Evolutionary conservation across 2,329 filamentous ascomycete genomes (phyloP), one percentile per base, ranked within the genome.

Genomic region (Colletotrichum acutatum): DNA sequence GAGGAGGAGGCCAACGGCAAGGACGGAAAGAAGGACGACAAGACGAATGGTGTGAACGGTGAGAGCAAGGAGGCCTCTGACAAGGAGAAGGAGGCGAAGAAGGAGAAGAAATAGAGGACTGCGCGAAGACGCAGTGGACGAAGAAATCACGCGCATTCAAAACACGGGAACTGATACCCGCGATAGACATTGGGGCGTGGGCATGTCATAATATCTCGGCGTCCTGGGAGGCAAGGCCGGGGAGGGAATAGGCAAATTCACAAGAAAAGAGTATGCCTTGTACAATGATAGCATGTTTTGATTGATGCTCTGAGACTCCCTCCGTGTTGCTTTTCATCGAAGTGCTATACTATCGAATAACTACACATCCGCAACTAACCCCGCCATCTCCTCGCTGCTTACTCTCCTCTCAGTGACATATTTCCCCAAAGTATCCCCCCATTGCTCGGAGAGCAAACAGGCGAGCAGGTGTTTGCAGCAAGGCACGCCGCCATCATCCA

Each of bases 381-480:
- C 95, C 16, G 92, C 95, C 81, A 94, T 86, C 81, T 96, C 94
- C 75, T 92, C 91, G 72, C 84, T 86, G 28, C 86, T 84, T 19
- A 93, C 87, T 53, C 79, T 78, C 77, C 84, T 86, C 76, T 89
- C 86, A 70, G 88, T 86, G 19, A 93, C 86, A 76, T 89, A 89
- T 1, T 78, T 78, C 5, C 86, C 88, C 76, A 97, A 88, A 32
- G 91, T 80, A 3, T 75, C 81, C 0, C 79, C 80, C 85, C 94
- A 95, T 59, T 87, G 85, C 80, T 94, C 92, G 6, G 88, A 92
- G 68, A 98, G 81, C 53, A 96, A 83, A 80, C 94, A 97, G 1
- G 96, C 96, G 19, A 98, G 88, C 5, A 98, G 82, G 82, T 99
- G 96, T 83, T 98, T 98, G 81, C 96, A 99, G 68, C 83, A 94